Conservation (phyloP, 108 stramenopile genomes). For the Fragilaria crotonensis region DNA sequence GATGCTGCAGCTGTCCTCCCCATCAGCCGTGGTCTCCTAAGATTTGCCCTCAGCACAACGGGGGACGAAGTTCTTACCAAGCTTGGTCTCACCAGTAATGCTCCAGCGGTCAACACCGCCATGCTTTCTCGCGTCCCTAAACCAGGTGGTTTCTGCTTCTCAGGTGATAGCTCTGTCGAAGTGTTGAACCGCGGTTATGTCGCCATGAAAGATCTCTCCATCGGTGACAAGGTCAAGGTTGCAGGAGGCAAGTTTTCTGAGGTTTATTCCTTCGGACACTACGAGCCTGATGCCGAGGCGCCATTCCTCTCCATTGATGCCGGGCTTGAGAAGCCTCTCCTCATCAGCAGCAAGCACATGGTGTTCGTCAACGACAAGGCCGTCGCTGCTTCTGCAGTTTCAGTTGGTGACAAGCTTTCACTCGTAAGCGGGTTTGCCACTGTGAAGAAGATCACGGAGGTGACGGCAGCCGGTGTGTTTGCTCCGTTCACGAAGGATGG, state of each 20-base stretch:
- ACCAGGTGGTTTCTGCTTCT: not conserved
- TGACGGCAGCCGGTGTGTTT: not conserved
- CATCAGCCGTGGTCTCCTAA: not conserved
- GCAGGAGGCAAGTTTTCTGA: not conserved
- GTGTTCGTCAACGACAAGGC: not conserved
- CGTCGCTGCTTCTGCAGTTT: not conserved
- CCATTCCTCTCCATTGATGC: not conserved
- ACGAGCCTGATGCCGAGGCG: not conserved
- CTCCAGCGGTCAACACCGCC: not conserved
- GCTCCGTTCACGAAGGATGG: not conserved
- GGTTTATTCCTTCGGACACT: constrained; percentile 3
- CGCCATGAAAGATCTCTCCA: constrained; percentile 5
- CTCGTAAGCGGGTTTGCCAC: not conserved
- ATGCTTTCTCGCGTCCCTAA: not conserved
- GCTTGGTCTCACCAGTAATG: not conserved
- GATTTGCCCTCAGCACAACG: not conserved
- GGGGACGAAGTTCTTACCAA: not conserved
- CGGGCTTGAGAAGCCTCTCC: constrained; percentile 1
- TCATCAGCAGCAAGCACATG: not conserved
- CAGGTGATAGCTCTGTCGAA: constrained; percentile 1
- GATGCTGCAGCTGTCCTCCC: not conserved
- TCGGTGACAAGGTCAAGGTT: not conserved
- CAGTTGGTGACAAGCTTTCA: not conserved
- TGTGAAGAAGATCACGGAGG: not conserved
- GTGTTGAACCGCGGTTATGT: not conserved